phyloP scores from a whole-genome alignment of 352 stramenopile genomes.

The Phytophthora brassicae region DNA sequence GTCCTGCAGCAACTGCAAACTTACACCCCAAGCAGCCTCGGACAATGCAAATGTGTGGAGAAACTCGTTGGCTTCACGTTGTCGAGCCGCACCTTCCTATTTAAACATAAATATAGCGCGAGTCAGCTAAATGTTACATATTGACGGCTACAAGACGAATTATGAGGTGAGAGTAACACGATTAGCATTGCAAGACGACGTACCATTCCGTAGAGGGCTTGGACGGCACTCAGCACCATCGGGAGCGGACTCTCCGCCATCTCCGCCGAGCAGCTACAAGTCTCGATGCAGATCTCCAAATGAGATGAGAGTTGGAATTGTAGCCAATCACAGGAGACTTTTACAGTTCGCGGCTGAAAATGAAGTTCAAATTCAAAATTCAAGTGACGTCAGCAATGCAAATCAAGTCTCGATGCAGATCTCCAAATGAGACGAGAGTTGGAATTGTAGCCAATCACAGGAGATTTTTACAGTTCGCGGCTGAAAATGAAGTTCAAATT shows the following conservation, averaged over 20 bases:
- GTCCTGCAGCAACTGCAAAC: slow-evolving; percentile 54
- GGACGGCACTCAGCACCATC: slow-evolving; percentile 54
- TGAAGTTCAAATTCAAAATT: no score
- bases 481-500: not conserved
- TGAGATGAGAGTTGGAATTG: not conserved
- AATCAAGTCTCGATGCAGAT: not conserved
- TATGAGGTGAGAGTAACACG: not conserved
- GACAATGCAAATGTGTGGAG: slow-evolving; percentile 55
- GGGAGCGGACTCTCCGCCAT: slow-evolving; percentile 38
- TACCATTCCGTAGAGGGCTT: slow-evolving; percentile 69
- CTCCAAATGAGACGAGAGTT: not conserved
- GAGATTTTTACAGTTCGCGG: not conserved
- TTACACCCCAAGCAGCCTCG: slow-evolving; percentile 53
- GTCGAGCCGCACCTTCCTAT: slow-evolving; percentile 58
- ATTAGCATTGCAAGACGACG: slow-evolving; percentile 8
- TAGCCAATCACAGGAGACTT: slow-evolving; percentile 8
- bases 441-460: slow-evolving; percentile 11
- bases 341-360: not conserved
- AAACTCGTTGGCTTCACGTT: slow-evolving; percentile 74
- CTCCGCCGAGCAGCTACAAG: not conserved
- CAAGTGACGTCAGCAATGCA: no score
- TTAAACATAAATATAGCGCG: not conserved
- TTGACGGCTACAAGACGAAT: not conserved
- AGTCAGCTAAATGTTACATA: slow-evolving; percentile 3
- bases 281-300: not conserved